A percentile compares a stretch with the other conserved stretches of the same genome.
Conservation (phyloP, 2,329 filamentous ascomycete species). For the Ramichloridium luteum region DNA sequence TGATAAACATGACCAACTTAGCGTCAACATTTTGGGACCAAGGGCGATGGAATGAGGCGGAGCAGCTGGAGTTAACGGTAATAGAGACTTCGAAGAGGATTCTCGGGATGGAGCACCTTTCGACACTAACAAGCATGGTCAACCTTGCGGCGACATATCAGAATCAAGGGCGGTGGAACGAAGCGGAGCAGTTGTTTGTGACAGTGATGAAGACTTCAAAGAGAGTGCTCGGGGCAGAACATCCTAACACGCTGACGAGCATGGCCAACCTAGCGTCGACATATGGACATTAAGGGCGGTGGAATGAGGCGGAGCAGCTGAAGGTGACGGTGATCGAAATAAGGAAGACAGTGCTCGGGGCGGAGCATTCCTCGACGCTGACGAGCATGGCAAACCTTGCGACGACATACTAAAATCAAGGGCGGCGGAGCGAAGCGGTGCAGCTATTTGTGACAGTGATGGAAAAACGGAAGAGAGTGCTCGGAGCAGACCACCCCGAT, state of each 20-base stretch:
- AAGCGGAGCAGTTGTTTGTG: background rate
- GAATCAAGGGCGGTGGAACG: background rate
- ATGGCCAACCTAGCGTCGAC: background rate
- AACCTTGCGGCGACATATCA: background rate
- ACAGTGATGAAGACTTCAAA: background rate
- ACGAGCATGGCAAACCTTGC: background rate
- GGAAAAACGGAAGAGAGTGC: slow-evolving; percentile 2
- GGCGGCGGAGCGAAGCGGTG: background rate
- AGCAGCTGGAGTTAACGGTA: background rate
- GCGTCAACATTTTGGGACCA: background rate
- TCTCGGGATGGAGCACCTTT: background rate
- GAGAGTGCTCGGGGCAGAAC: background rate
- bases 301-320: background rate
- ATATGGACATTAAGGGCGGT: slow-evolving; percentile 1
- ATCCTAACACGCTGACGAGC: background rate
- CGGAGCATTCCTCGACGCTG: background rate
- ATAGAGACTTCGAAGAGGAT: slow-evolving; percentile 1
- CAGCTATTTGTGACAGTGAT: background rate
- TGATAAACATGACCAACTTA: slow-evolving; percentile 1
- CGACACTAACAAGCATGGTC: background rate
- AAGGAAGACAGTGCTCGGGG: background rate
- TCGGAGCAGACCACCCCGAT: slow-evolving; percentile 5
- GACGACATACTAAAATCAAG: background rate
- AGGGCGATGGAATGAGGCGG: slow-evolving; percentile 1
- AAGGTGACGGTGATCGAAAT: background rate